A percentile compares a stretch with the other conserved stretches of the same genome.
Evolutionary conservation across 805 yeast genomes (phyloP).

Genomic region (Nakazawaea siamensis): DNA sequence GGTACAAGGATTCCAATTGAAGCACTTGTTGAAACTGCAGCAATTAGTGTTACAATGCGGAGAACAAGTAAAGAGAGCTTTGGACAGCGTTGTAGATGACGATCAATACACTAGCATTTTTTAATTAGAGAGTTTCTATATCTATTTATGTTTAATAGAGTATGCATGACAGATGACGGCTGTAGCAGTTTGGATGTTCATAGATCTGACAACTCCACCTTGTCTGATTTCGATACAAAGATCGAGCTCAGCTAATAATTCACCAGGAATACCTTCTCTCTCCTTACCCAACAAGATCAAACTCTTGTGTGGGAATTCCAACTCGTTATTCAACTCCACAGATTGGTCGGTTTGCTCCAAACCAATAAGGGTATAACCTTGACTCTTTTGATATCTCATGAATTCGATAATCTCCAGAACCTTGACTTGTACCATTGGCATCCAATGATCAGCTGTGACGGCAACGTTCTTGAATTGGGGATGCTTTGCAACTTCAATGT

Average conservation of each 20-base stretch:
- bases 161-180: constrained; percentile 93
- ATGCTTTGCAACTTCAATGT: constrained; percentile 50
- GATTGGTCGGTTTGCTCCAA: constrained; percentile 90
- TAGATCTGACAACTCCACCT: constrained; percentile 84
- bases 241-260: constrained; percentile 72
- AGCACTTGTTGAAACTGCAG: constrained; percentile 43
- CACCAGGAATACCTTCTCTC: constrained; percentile 87
- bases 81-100: constrained; percentile 34
- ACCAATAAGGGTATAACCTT: constrained; percentile 85
- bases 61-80: constrained; percentile 48
- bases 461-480: constrained; percentile 81
- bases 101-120: constrained; percentile 6
- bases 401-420: constrained; percentile 44
- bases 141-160: constrained; percentile 45
- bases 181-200: constrained; percentile 96
- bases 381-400: constrained; percentile 50
- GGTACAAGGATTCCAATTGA: constrained; percentile 48
- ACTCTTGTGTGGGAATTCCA: constrained; percentile 73
- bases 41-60: constrained; percentile 54
- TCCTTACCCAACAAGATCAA: constrained; percentile 78
- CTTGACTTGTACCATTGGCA: constrained; percentile 82
- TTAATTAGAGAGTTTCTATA: neutral
- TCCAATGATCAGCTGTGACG: constrained; percentile 92
- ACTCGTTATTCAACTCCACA: constrained; percentile 52
- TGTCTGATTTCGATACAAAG: constrained; percentile 87